These are phyloP conservation scores for Globisporangium mamillatum DNA, from an alignment of 352 stramenopile species.

Conservation along the genomic window DNA sequence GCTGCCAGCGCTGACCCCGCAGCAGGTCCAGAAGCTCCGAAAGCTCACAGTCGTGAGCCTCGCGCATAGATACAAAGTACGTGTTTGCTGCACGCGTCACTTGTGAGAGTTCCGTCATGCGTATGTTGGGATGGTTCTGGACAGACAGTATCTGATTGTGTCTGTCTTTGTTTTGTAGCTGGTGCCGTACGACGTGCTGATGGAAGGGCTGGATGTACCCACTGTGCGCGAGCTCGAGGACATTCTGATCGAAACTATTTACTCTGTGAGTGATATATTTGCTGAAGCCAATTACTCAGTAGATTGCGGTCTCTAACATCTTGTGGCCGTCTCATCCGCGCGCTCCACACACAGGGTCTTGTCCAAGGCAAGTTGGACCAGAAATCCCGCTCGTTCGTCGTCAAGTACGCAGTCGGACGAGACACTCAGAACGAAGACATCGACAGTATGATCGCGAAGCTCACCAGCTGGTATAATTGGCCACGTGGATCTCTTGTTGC, in stretches of 20 bases:
- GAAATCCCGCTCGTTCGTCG: slow-evolving; percentile 71
- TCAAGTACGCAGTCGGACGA: slow-evolving; percentile 88
- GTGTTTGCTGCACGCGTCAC: not conserved
- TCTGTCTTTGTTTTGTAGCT: slow-evolving; percentile 33
- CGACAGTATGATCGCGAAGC: slow-evolving; percentile 86
- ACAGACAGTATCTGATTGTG: not conserved
- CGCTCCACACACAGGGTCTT: slow-evolving; percentile 48
- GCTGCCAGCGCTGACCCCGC: slow-evolving; percentile 62
- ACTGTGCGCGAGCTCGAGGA: slow-evolving; percentile 90
- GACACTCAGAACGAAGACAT: slow-evolving; percentile 86
- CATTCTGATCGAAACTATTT: slow-evolving; percentile 92
- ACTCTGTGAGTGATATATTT: slow-evolving; percentile 56
- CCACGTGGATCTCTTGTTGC: not conserved
- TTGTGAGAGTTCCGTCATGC: not conserved
- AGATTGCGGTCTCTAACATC: not conserved
- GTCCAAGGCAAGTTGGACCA: slow-evolving; percentile 90
- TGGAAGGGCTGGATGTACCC: slow-evolving; percentile 71
- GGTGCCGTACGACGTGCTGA: slow-evolving; percentile 79
- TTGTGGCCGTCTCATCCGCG: too few relatives aligned
- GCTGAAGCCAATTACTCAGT: not conserved
- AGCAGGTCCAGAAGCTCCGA: slow-evolving; percentile 81
- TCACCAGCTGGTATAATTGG: slow-evolving; percentile 60
- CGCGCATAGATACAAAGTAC: slow-evolving; percentile 77
- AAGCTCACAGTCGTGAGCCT: slow-evolving; percentile 89
- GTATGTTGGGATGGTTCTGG: too few relatives aligned